Evolutionary conservation across 2,329 filamentous ascomycete genomes (phyloP).

Genomic region (Phaeophleospora eucalypticola): DNA sequence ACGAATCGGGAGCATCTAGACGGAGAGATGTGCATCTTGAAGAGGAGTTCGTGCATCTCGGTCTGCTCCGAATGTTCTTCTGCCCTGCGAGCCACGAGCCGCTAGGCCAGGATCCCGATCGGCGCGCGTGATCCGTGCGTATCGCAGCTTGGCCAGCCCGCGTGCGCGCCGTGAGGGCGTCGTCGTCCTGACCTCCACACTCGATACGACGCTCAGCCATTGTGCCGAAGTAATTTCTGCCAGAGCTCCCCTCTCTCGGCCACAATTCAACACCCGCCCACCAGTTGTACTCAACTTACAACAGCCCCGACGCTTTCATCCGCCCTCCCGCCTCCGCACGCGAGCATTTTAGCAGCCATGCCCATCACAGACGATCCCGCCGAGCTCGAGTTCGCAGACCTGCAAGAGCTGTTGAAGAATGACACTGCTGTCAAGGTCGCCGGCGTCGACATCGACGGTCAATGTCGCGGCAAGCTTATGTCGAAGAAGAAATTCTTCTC

Average conservation of each 20-base stretch:
- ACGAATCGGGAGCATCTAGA: no score
- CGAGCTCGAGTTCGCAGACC: constrained; percentile 57
- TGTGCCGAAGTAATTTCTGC: constrained; percentile 5
- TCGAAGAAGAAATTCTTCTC: constrained; percentile 91
- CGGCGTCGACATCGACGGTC: constrained; percentile 81
- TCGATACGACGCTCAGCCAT: not conserved
- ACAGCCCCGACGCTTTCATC: not conserved
- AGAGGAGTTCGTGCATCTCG: no score
- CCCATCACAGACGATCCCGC: constrained; percentile 32
- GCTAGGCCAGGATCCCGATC: no score
- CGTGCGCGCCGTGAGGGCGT: no score
- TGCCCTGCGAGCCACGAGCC: no score
- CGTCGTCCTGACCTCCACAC: not conserved
- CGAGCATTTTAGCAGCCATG: constrained; percentile 22
- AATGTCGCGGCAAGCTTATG: constrained; percentile 83
- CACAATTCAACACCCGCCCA: constrained; percentile 6
- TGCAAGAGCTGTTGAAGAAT: constrained; percentile 62
- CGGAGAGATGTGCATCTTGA: no score
- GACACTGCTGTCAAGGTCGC: constrained; percentile 83
- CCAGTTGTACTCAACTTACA: constrained; percentile 20
- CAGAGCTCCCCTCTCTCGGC: not conserved
- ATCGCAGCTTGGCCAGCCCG: no score
- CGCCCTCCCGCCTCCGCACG: not conserved
- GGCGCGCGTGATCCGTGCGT: no score
- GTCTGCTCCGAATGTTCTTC: no score